Evolutionary conservation across 306 rosid species (phyloP), one percentile per base, ranked within the genome.

Genomic region (Fragaria nilgerrensis): DNA sequence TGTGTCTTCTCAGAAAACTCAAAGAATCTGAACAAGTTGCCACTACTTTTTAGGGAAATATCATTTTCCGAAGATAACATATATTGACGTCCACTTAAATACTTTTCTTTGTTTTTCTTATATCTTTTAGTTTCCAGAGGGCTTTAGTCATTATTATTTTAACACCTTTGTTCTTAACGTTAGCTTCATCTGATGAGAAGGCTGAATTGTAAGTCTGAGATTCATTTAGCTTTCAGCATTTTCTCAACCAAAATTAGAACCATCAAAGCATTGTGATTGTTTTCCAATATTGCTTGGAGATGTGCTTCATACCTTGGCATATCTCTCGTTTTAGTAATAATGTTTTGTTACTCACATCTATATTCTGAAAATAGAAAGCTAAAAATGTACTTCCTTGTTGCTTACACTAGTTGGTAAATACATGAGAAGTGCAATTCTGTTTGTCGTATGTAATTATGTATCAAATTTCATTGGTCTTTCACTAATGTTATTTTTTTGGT

Each of bases 381-480:
- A 16, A 68, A 34, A 32, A 1, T 41, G 17, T 32, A 44, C 17
- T 64, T 64, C 23, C 44, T 17, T 64, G 61, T 72, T 72, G 22
- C 73, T 76, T 53, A 72, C 68, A n/a, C 41, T 19, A 37, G 84
- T 70, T 82, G 64, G 71, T 81, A 45, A 53, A 67, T 73, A 61
- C 81, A 87, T 82, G 81, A 41, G 74, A 82, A 82, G 81, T 79
- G 74, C 77, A 61, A 52, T 47, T 68, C 22, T 70, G 16, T 59
- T 80, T 65, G 62, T 70, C 64, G 47, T 27, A n/a, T 77, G 39
- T 80, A 81, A 72, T 72, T 70, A 41, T 20, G 36, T 75, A 29
- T 75, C 64, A 49, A 65, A 49, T 22, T 79, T 79, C 27, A 50
- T 67, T 29, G 64, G 23, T 70, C 48, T n/a, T 41, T 75, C 71